Conservation (phyloP, 2,329 filamentous ascomycete genomes). For the Exophiala sideris region DNA sequence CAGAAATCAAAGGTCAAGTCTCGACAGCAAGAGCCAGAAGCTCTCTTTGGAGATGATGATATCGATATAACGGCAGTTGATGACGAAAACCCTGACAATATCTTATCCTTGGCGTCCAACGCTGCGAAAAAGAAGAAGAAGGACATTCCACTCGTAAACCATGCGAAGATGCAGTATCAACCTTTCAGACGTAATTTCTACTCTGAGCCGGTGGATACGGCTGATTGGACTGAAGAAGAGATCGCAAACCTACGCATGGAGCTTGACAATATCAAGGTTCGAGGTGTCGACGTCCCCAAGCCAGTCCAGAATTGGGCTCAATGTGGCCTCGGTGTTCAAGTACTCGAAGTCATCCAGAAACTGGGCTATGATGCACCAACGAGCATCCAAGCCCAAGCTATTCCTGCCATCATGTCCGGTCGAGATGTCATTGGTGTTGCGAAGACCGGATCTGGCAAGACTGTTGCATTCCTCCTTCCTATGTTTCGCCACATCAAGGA, state of each 20-base stretch:
- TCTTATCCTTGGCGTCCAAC: conserved; percentile 53
- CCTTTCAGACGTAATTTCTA: conserved; percentile 94
- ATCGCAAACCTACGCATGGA: conserved; percentile 77
- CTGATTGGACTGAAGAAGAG: conserved; percentile 79
- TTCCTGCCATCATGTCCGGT: conserved; percentile 93
- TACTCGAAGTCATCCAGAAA: conserved; percentile 76
- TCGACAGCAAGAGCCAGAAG: conserved; percentile 67
- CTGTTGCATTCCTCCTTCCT: conserved; percentile 87
- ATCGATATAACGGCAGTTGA: conserved; percentile 59
- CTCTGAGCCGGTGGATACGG: conserved; percentile 79
- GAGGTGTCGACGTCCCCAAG: conserved; percentile 81
- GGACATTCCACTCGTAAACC: conserved; percentile 84
- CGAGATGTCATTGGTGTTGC: conserved; percentile 94
- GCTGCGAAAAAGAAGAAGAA: conserved; percentile 70
- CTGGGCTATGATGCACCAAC: conserved; percentile 86
- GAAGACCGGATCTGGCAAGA: conserved; percentile 97
- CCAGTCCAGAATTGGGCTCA: conserved; percentile 97
- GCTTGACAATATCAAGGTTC: conserved; percentile 91
- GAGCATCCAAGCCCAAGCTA: conserved; percentile 89
- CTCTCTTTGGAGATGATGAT: conserved; percentile 82
- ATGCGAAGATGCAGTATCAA: conserved; percentile 79
- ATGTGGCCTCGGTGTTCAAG: conserved; percentile 82
- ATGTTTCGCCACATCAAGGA: conserved; percentile 99
- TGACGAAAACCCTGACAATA: conserved; percentile 62
- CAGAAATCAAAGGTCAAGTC: conserved; percentile 43